phyloP scores from a whole-genome alignment of 371 early-diverging fungal species.

The Mucor saturninus region DNA sequence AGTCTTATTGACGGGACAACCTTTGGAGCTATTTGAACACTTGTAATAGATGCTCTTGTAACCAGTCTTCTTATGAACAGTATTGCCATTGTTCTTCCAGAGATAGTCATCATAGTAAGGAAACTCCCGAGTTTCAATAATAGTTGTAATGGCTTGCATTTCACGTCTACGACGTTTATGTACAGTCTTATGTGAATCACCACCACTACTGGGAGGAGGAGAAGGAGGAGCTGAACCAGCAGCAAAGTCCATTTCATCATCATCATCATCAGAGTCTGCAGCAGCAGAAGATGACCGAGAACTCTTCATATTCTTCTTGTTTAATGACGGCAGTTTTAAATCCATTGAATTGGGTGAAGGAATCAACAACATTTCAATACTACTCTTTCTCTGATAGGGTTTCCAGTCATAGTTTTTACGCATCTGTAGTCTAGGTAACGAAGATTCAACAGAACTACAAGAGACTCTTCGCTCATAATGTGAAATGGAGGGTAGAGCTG shows the following conservation, averaged over 20 bases:
- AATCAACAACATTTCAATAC: constrained; percentile 24
- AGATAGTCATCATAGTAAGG: constrained; percentile 55
- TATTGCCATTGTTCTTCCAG: constrained; percentile 67
- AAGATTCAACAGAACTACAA: constrained; percentile 4
- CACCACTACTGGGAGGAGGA: not conserved
- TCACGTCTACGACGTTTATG: constrained; percentile 57
- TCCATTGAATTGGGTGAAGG: constrained; percentile 12
- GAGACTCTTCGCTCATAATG: not conserved
- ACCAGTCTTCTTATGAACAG: constrained; percentile 57
- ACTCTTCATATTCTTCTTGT: not conserved
- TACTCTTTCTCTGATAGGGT: not conserved
- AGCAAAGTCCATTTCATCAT: constrained; percentile 6
- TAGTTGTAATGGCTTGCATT: constrained; percentile 60
- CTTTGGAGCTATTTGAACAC: constrained; percentile 47
- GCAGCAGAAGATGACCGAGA: not conserved
- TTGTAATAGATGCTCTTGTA: constrained; percentile 61
- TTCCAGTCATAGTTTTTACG: not conserved
- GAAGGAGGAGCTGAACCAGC: constrained; percentile 19
- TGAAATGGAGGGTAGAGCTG: constrained; percentile 6
- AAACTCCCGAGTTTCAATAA: constrained; percentile 56
- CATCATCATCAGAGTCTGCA: not conserved
- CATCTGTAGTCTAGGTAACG: constrained; percentile 14
- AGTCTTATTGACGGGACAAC: constrained; percentile 57
- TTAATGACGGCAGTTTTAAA: constrained; percentile 12
- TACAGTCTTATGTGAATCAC: not conserved